Conservation (phyloP, 805 yeast genomes). For the Saccharomycopsis fibuligera region DNA sequence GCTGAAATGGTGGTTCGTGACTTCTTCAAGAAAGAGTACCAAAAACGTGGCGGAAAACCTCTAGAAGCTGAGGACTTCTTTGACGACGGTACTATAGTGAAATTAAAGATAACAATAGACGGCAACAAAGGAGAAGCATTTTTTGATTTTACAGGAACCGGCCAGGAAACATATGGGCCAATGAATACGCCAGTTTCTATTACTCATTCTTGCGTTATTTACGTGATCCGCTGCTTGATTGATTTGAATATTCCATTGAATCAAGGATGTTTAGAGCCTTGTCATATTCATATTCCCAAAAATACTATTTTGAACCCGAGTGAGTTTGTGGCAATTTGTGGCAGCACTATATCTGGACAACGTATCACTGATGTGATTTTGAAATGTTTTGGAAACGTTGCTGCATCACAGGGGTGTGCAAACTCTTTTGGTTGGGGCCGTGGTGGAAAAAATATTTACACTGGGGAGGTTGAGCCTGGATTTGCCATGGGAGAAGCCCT, state of each 20-base stretch:
- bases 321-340: constrained; percentile 43
- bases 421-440: constrained; percentile 53
- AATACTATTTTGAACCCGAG: constrained; percentile 32
- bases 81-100: constrained; percentile 51
- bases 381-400: constrained; percentile 48
- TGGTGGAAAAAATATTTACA: constrained; percentile 36
- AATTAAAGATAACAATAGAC: constrained; percentile 37
- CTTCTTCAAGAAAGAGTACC: constrained; percentile 34
- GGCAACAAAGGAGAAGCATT: constrained; percentile 31
- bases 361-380: constrained; percentile 48
- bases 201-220: constrained; percentile 46
- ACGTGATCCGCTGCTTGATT: constrained; percentile 45
- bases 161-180: constrained; percentile 45
- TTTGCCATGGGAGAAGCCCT: constrained; percentile 52
- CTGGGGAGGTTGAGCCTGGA: constrained; percentile 38
- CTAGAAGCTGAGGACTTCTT: constrained; percentile 41
- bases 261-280: constrained; percentile 47
- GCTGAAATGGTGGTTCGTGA: constrained; percentile 43
- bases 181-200: constrained; percentile 52
- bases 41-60: constrained; percentile 32
- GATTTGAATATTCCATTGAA: constrained; percentile 50
- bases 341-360: constrained; percentile 53
- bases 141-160: constrained; percentile 49
- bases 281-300: constrained; percentile 33
- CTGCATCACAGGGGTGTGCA: constrained; percentile 55